Conservation (phyloP, 2,329 filamentous ascomycete genomes). For the Phyllosticta citribraziliensis region DNA sequence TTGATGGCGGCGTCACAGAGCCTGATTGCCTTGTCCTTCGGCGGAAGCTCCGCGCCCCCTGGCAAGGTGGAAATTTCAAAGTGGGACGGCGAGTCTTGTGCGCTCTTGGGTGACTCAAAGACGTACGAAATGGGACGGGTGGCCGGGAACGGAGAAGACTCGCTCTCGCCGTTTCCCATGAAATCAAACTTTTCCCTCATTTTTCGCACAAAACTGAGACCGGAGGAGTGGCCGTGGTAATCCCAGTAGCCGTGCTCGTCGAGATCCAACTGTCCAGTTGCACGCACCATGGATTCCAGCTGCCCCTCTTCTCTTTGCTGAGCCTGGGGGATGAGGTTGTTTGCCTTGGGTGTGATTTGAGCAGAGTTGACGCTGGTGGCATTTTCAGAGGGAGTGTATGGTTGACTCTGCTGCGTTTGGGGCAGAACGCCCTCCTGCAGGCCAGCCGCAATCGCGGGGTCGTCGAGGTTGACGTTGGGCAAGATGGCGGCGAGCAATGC, state of each 20-base stretch:
- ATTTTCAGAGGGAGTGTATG: neutral
- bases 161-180: slow-evolving; percentile 56
- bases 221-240: slow-evolving; percentile 89
- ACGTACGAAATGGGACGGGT: slow-evolving; percentile 44
- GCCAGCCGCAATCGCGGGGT: slow-evolving; percentile 69
- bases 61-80: slow-evolving; percentile 22
- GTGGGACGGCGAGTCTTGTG: slow-evolving; percentile 52
- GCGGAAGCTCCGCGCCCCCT: slow-evolving; percentile 52
- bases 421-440: slow-evolving; percentile 56
- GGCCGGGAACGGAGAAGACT: slow-evolving; percentile 48
- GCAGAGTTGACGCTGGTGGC: neutral
- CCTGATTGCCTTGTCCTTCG: slow-evolving; percentile 45
- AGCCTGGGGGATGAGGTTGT: slow-evolving; percentile 6
- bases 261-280: slow-evolving; percentile 80
- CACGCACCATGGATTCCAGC: slow-evolving; percentile 89
- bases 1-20: slow-evolving; percentile 52
- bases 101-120: slow-evolving; percentile 60
- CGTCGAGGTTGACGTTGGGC: slow-evolving; percentile 74
- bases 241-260: slow-evolving; percentile 90
- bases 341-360: neutral
- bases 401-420: slow-evolving; percentile 23
- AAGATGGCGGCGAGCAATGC: slow-evolving; percentile 67
- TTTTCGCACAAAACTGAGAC: slow-evolving; percentile 74
- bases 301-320: slow-evolving; percentile 35
- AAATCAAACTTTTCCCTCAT: slow-evolving; percentile 82